A percentile compares a stretch with the other conserved stretches of the same genome.
These are phyloP conservation scores for Aplosporella prunicola DNA, from an alignment of 2,329 filamentous ascomycete genomes.

Conservation along the genomic window DNA sequence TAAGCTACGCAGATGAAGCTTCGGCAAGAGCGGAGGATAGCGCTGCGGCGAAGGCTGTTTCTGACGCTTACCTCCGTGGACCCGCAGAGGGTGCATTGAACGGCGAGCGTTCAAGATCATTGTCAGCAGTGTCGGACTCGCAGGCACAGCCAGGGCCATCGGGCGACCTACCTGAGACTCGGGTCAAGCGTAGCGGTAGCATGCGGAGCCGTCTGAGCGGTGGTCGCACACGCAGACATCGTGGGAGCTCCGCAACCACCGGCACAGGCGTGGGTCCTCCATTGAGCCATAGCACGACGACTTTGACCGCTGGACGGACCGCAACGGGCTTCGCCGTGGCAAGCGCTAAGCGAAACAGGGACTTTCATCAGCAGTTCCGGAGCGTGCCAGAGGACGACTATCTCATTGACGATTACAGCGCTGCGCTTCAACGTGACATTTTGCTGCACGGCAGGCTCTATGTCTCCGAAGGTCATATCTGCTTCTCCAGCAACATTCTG, in stretches of 20 bases:
- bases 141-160: constrained; percentile 53
- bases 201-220: constrained; percentile 46
- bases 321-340: constrained; percentile 89
- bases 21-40: constrained; percentile 50
- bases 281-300: constrained; percentile 59
- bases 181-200: constrained; percentile 45
- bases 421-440: constrained; percentile 90
- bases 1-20: constrained; percentile 38
- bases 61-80: constrained; percentile 47
- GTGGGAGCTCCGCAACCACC: constrained; percentile 65
- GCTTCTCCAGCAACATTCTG: constrained; percentile 97
- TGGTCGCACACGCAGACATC: constrained; percentile 53
- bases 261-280: constrained; percentile 61
- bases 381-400: constrained; percentile 98
- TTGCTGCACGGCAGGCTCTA: constrained; percentile 88
- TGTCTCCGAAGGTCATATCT: constrained; percentile 93
- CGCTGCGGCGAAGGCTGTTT: constrained; percentile 50
- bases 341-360: constrained; percentile 88
- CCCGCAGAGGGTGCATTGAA: constrained; percentile 18
- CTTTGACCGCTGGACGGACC: constrained; percentile 51
- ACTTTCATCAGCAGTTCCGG: constrained; percentile 89
- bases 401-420: constrained; percentile 96
- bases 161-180: constrained; percentile 46
- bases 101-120: constrained; percentile 31
- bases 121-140: constrained; percentile 27